These are phyloP conservation scores for Leccinum arenicola DNA, from an alignment of 768 basidiomycete genomes.

Conservation along the genomic window DNA sequence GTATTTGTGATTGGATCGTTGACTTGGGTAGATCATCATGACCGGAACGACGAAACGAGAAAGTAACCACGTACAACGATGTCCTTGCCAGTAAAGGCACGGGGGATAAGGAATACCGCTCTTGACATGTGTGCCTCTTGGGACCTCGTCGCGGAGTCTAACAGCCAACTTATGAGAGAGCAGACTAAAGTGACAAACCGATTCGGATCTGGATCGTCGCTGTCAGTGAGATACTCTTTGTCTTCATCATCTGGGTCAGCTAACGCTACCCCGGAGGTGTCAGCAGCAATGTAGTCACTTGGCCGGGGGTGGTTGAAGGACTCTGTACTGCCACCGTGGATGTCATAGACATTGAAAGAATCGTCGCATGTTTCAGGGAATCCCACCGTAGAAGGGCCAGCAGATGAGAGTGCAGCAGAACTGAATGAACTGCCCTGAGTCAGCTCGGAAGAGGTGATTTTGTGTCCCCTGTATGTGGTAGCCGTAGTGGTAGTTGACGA, in stretches of 20 bases:
- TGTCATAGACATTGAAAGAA: constrained; percentile 18
- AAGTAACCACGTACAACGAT: constrained; percentile 67
- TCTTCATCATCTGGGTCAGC: constrained; percentile 29
- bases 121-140: constrained; percentile 83
- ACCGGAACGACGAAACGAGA: background rate
- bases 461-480: constrained; percentile 20
- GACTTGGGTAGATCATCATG: constrained; percentile 48
- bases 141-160: constrained; percentile 86
- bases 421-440: constrained; percentile 14
- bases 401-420: constrained; percentile 18
- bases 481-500: constrained; percentile 25
- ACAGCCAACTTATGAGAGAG: constrained; percentile 82
- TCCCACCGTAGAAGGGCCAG: constrained; percentile 24
- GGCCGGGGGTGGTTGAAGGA: constrained; percentile 20
- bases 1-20: constrained; percentile 84
- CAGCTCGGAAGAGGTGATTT: constrained; percentile 15
- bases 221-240: constrained; percentile 36
- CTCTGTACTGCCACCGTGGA: constrained; percentile 15
- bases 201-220: constrained; percentile 65
- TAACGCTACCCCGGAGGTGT: constrained; percentile 16
- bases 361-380: constrained; percentile 16
- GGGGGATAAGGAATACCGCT: constrained; percentile 85
- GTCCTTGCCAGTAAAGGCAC: constrained; percentile 92
- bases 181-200: constrained; percentile 84
- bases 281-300: constrained; percentile 18